These are phyloP conservation scores for Berkeleyomyces rouxiae DNA, from an alignment of 2,329 filamentous ascomycete genomes.

Conservation along the genomic window DNA sequence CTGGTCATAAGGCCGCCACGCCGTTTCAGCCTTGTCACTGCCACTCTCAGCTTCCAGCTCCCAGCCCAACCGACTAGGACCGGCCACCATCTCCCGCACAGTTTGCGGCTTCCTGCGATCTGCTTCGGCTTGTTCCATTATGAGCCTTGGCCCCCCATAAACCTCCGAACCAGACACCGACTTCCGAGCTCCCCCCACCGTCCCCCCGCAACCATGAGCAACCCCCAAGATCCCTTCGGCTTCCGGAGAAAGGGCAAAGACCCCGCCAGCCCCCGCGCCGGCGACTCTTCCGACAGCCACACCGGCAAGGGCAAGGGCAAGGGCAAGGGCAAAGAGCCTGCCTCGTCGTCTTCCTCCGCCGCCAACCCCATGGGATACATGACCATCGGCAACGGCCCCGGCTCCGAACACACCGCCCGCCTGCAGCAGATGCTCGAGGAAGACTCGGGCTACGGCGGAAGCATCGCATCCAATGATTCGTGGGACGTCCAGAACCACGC, in stretches of 20 bases:
- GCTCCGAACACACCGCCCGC: constrained; percentile 60
- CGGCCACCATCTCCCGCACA: too few species aligned
- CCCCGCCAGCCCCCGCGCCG: neutral
- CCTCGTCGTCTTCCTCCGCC: constrained; percentile 16
- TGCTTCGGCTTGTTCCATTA: neutral
- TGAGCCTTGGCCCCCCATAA: neutral
- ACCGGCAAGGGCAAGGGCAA: constrained; percentile 39
- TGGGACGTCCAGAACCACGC: constrained; percentile 21
- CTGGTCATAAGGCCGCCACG: neutral
- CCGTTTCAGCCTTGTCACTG: too few species aligned
- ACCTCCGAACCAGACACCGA: neutral
- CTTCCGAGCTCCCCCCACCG: neutral
- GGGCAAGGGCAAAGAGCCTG: constrained; percentile 36
- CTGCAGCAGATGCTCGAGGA: constrained; percentile 67
- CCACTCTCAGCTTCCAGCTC: too few species aligned
- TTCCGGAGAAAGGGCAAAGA: constrained; percentile 6
- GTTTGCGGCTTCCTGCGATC: too few species aligned
- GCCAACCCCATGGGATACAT: constrained; percentile 43
- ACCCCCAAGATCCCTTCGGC: neutral
- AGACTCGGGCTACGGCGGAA: constrained; percentile 87
- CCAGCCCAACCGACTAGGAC: too few species aligned
- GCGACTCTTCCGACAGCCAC: constrained; percentile 31
- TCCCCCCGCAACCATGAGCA: neutral
- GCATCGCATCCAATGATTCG: constrained; percentile 46
- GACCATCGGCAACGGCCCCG: constrained; percentile 67